Evolutionary conservation across 2,329 filamentous ascomycete genomes (phyloP).

Genomic region (Graphiopsis chlorocephala): DNA sequence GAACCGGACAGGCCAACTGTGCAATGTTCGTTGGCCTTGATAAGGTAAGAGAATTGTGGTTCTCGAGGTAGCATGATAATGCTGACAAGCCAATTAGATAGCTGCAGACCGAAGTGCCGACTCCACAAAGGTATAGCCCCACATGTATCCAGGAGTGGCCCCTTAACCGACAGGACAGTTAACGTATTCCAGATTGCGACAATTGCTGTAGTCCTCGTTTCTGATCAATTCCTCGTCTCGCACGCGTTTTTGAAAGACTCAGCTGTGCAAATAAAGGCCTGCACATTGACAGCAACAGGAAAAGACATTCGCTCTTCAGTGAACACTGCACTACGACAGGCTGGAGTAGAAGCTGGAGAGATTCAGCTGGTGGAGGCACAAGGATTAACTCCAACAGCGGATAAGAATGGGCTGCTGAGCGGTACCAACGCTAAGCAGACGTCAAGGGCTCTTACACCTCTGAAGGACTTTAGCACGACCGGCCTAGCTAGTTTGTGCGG

Average conservation of each 20-base stretch:
- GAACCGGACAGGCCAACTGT: conserved; percentile 23
- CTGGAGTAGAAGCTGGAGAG: conserved; percentile 19
- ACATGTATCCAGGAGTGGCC: neutral
- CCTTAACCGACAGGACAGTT: neutral
- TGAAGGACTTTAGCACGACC: conserved; percentile 15
- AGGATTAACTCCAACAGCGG: neutral
- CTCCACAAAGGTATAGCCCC: neutral
- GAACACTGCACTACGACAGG: conserved; percentile 19
- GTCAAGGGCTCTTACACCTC: neutral
- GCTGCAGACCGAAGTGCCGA: neutral
- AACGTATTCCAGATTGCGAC: conserved; percentile 12
- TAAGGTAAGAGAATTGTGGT: conserved; percentile 9
- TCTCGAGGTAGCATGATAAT: neutral
- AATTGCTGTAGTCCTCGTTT: conserved; percentile 26
- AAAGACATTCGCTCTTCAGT: conserved; percentile 14
- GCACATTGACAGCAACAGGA: conserved; percentile 6
- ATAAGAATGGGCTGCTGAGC: neutral
- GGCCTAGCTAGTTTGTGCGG: conserved; percentile 21
- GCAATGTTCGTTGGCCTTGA: conserved; percentile 25
- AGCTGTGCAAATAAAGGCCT: conserved; percentile 22
- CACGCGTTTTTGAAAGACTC: conserved; percentile 29
- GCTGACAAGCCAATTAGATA: neutral
- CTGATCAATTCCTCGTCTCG: conserved; percentile 25
- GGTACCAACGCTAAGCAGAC: neutral
- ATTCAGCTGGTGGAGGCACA: conserved; percentile 24